Percentiles rank a stretch among this genome's conserved stretches.
These are phyloP conservation scores for Diaporthe helianthi DNA, from an alignment of 2,329 filamentous ascomycete genomes.

Conservation along the genomic window DNA sequence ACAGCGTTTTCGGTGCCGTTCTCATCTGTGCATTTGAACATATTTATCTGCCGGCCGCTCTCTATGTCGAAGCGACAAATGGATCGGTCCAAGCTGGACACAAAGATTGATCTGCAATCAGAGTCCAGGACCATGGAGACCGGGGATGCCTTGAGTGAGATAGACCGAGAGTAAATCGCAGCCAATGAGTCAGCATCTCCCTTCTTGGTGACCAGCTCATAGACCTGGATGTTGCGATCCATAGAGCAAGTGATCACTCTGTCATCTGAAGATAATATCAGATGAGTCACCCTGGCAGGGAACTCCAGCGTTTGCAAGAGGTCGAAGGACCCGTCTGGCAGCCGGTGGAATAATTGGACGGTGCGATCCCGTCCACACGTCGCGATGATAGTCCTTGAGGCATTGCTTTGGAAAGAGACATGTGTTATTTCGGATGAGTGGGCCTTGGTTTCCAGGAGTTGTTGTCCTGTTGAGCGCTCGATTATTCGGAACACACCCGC, in stretches of 20 bases:
- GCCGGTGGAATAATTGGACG: conserved; percentile 83
- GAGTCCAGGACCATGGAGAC: conserved; percentile 79
- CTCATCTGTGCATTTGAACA: conserved; percentile 84
- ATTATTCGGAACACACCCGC: conserved; percentile 81
- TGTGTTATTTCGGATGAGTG: conserved; percentile 86
- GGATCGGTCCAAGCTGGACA: conserved; percentile 67
- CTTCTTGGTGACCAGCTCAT: conserved; percentile 77
- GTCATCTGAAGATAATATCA: conserved; percentile 76
- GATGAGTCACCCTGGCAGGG: conserved; percentile 80
- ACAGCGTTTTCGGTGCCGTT: conserved; percentile 83
- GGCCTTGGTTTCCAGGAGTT: conserved; percentile 78
- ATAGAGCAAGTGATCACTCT: conserved; percentile 85
- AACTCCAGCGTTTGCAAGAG: conserved; percentile 95
- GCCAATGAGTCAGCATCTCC: conserved; percentile 70
- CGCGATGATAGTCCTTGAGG: conserved; percentile 72
- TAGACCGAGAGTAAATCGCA: conserved; percentile 77
- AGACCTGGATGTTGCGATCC: conserved; percentile 85
- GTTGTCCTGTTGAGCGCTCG: conserved; percentile 66
- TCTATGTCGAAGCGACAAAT: conserved; percentile 68
- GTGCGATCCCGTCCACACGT: conserved; percentile 88
- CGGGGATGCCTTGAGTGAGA: conserved; percentile 86
- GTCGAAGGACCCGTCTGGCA: conserved; percentile 65
- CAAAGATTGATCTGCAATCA: conserved; percentile 64
- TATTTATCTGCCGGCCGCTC: conserved; percentile 72
- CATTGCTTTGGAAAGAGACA: conserved; percentile 73